phyloP scores from a whole-genome alignment of 371 early-diverging fungal genomes.

The Umbelopsis sp. region DNA sequence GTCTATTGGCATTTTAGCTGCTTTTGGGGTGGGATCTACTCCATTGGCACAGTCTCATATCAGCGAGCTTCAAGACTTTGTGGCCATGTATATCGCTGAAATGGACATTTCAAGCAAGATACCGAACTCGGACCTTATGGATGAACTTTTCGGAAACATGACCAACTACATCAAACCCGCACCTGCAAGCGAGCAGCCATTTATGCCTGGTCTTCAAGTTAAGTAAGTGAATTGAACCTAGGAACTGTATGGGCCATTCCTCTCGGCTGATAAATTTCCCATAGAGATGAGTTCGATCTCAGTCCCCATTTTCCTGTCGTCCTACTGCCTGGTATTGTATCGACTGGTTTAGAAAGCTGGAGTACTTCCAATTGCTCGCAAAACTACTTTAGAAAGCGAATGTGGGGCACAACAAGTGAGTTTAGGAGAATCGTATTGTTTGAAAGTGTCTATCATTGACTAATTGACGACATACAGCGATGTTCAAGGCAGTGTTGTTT shows the following conservation, averaged over 20 bases:
- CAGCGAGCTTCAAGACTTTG: slow-evolving; percentile 43
- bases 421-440: not conserved
- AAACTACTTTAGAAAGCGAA: slow-evolving; percentile 85
- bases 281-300: slow-evolving; percentile 38
- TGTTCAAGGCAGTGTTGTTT: slow-evolving; percentile 79
- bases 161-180: slow-evolving; percentile 57
- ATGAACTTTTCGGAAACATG: slow-evolving; percentile 71
- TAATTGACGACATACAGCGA: slow-evolving; percentile 47
- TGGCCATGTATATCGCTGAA: slow-evolving; percentile 53
- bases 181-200: slow-evolving; percentile 48
- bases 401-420: slow-evolving; percentile 90
- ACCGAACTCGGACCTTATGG: slow-evolving; percentile 70
- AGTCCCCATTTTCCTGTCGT: slow-evolving; percentile 75
- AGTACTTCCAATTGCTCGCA: slow-evolving; percentile 74
- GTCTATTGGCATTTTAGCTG: slow-evolving; percentile 29
- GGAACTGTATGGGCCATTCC: not conserved
- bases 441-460: no score
- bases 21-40: slow-evolving; percentile 39
- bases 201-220: slow-evolving; percentile 51
- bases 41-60: slow-evolving; percentile 43
- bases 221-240: slow-evolving; percentile 34
- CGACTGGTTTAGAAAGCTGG: slow-evolving; percentile 93
- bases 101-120: slow-evolving; percentile 67
- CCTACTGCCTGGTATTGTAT: slow-evolving; percentile 91
- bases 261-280: not conserved